phyloP scores from a whole-genome alignment of 176 grass and related monocot species.

The Lolium perenne region DNA sequence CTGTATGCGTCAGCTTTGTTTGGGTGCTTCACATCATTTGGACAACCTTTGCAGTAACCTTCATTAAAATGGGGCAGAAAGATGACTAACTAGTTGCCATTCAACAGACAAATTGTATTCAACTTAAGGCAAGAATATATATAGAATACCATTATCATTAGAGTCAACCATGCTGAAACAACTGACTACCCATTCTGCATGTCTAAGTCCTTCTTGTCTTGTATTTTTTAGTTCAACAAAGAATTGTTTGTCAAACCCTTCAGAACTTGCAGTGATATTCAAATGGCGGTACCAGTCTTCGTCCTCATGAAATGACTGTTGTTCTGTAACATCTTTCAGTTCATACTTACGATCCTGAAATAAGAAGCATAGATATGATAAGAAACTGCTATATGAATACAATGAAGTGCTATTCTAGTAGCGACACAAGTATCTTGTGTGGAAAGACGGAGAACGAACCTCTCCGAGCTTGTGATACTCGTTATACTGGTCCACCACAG shows the following conservation, averaged over 20 bases:
- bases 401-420: background rate
- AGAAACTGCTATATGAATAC: background rate
- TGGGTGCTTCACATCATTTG: background rate
- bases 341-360: background rate
- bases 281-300: background rate
- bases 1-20: background rate
- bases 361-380: background rate
- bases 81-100: background rate
- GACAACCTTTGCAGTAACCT: background rate
- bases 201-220: background rate
- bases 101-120: background rate
- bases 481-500: background rate
- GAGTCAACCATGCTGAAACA: background rate
- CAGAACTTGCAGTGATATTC: background rate
- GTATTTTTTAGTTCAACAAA: slow-evolving; percentile 10
- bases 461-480: background rate
- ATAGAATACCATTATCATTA: slow-evolving; percentile 16
- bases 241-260: slow-evolving; percentile 7
- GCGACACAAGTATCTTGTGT: background rate
- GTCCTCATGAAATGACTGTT: background rate
- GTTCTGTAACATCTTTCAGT: background rate
- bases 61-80: background rate
- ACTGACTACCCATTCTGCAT: background rate
- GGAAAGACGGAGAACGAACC: background rate
- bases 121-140: background rate